A percentile compares a stretch with the other conserved stretches of the same genome.
Conservation (phyloP, 306 rosid genomes). For the Citrullus colocynthis region DNA sequence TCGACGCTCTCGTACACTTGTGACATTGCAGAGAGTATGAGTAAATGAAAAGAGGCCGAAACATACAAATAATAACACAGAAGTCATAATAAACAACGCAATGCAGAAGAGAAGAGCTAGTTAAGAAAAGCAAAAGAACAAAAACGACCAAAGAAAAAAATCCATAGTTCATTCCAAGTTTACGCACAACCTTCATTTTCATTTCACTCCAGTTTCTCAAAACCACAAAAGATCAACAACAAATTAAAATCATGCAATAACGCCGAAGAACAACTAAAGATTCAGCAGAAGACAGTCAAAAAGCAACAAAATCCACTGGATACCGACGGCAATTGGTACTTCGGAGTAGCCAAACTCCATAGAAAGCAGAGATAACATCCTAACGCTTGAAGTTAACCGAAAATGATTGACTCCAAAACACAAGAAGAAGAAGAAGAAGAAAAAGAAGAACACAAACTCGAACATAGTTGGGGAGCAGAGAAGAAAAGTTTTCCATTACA, state of each 20-base stretch:
- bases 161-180: background rate
- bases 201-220: background rate
- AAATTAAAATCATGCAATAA: background rate
- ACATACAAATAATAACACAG: background rate
- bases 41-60: background rate
- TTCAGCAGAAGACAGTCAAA: background rate
- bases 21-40: background rate
- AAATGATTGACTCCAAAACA: constrained; percentile 2
- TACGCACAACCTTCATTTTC: background rate
- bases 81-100: background rate
- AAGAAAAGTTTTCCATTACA: background rate
- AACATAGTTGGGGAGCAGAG: background rate
- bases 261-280: background rate
- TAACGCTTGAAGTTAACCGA: background rate
- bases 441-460: background rate
- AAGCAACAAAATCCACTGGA: constrained; percentile 1
- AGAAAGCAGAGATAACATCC: background rate
- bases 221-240: background rate
- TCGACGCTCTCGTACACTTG: background rate
- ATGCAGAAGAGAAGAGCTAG: background rate
- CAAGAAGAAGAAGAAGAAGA: background rate
- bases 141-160: background rate
- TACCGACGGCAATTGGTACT: background rate
- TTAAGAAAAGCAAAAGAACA: background rate
- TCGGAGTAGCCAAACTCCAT: background rate